Conservation (phyloP, 1,139 yeast species). For the Keqinozyma sinolaborantium region DNA sequence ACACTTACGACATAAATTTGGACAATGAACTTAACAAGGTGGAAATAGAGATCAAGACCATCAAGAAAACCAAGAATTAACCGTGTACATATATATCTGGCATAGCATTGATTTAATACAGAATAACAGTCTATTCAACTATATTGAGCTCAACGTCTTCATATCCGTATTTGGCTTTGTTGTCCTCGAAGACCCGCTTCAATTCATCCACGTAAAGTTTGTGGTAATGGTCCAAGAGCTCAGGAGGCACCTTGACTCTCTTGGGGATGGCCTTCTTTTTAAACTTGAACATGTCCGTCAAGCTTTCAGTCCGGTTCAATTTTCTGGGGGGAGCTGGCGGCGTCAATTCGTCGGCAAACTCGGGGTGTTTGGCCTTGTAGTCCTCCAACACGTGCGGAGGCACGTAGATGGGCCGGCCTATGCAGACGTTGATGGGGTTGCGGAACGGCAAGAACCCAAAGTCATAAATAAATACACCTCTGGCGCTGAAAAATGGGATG, state of each 20-base stretch:
- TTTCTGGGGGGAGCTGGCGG: neutral
- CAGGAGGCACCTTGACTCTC: constrained; percentile 32
- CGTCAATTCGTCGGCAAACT: constrained; percentile 10
- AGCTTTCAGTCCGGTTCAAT: neutral
- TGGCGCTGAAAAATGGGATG: constrained; percentile 84
- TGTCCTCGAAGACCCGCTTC: constrained; percentile 60
- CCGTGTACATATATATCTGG: no score
- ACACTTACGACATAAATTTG: no score
- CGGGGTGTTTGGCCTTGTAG: constrained; percentile 28
- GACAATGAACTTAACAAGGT: neutral
- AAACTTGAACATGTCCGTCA: constrained; percentile 14
- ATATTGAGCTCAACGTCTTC: constrained; percentile 47
- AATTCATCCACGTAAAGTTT: constrained; percentile 66
- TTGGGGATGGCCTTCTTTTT: constrained; percentile 10
- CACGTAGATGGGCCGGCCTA: constrained; percentile 78
- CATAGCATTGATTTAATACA: neutral
- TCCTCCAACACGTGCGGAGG: constrained; percentile 43
- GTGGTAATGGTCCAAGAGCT: constrained; percentile 67
- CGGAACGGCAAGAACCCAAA: constrained; percentile 89
- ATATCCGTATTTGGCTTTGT: constrained; percentile 59
- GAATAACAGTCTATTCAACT: constrained; percentile 30
- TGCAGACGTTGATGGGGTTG: constrained; percentile 72
- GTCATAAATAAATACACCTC: constrained; percentile 91
- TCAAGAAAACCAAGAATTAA: constrained; percentile 1
- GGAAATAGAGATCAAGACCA: neutral